Evolutionary conservation across 2,329 filamentous ascomycete genomes (phyloP), one percentile per base, ranked within the genome.

Genomic region (Diaporthe vexans): DNA sequence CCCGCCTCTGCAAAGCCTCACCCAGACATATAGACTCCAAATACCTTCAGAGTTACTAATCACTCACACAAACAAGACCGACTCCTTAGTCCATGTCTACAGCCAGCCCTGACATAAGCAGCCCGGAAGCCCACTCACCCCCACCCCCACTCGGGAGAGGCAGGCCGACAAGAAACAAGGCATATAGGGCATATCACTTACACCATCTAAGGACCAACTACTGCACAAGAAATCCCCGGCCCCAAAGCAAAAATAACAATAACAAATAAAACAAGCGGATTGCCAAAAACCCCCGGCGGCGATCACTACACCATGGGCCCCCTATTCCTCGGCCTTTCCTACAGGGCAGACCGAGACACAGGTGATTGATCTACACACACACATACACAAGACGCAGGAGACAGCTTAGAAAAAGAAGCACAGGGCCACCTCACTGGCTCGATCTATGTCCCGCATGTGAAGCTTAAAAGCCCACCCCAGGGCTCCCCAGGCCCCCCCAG

Each of bases 381-480:
- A 26, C 29, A 24, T 9, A 54, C 48, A 40, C 48, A 15, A 4
- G 10, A 15, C 10, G 17, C 29, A n/a, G 43, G 29, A 35, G 29
- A 48, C 2, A 29, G 10, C 37, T 40, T 43, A 17, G 17, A 43
- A 7, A 43, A 15, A 15, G 43, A 51, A 6, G 33, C 10, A 48
- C 24, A 33, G 15, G 43, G 29, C 26, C 11, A 17, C 26, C 13
- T 54, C 63, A 68, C 48, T 68, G 48, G 63, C 48, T 24, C 63
- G 63, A 68, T 68, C 63, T 5, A 37, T n/a, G 29, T 61, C 48
- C 63, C 63, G 63, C 63, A 68, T 54, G 29, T 21, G 46, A 54
- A 68, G 63, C 48, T 68, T 68, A 54, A 68, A 48, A 43, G 40
- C 40, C 40, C 40, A 33, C 40, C 33, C 21, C n/a, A 40, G 37